These are phyloP conservation scores for Gliomastix tumulicola DNA, from an alignment of 2,329 filamentous ascomycete genomes.

Conservation along the genomic window DNA sequence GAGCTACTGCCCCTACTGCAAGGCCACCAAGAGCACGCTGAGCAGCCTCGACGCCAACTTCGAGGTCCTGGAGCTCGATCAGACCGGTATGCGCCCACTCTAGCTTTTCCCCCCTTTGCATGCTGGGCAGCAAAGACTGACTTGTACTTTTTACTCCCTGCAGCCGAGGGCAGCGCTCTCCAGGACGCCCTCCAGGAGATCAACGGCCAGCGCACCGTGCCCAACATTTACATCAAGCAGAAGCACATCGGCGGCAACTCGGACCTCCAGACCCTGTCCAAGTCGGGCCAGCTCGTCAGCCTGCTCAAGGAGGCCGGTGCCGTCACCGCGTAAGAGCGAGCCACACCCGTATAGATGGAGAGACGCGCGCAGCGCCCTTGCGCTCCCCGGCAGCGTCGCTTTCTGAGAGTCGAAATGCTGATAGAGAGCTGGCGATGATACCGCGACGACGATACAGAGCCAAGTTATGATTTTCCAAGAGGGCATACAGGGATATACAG, in stretches of 20 bases:
- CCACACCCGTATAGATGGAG: too few species aligned
- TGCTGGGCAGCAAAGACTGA: too few species aligned
- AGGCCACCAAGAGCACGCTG: constrained; percentile 68
- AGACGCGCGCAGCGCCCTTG: too few species aligned
- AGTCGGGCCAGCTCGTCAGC: constrained; percentile 26
- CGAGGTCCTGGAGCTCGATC: constrained; percentile 74
- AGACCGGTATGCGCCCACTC: constrained; percentile 73
- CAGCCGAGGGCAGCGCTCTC: constrained; percentile 76
- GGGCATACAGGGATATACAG: too few species aligned
- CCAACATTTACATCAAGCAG: constrained; percentile 88
- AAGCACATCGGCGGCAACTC: constrained; percentile 97
- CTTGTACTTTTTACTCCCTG: too few species aligned
- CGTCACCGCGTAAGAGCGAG: too few species aligned
- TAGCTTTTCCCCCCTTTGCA: too few species aligned
- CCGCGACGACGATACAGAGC: too few species aligned
- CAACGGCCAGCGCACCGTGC: constrained; percentile 79
- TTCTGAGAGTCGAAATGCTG: too few species aligned
- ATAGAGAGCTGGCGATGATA: too few species aligned
- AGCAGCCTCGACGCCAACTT: constrained; percentile 65
- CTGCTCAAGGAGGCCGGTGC: constrained; percentile 36
- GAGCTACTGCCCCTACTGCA: constrained; percentile 93
- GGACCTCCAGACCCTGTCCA: constrained; percentile 61
- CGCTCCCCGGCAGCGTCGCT: too few species aligned
- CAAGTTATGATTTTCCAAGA: too few species aligned
- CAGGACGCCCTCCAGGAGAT: constrained; percentile 79